Conservation (phyloP, 1,284 basidiomycete species). For the Heterobasidion parviporum region DNA sequence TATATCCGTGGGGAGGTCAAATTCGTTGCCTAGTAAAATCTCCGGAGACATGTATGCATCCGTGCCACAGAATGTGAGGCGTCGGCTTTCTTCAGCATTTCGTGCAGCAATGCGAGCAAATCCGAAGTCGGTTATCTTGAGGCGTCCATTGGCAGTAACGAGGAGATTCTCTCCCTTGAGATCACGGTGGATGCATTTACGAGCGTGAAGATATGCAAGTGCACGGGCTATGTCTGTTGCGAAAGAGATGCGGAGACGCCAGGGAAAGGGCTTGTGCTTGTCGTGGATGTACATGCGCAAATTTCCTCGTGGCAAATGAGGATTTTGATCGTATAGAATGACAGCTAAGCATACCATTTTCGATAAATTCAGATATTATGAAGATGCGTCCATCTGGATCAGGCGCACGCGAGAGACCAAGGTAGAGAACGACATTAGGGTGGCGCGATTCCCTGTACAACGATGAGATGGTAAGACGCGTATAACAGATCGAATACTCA, state of each 20-base stretch:
- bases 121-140: constrained; percentile 97
- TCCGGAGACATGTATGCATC: constrained; percentile 94
- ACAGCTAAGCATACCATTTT: constrained; percentile 44
- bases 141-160: constrained; percentile 84
- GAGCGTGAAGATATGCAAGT: constrained; percentile 93
- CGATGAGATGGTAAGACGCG: background rate
- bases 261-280: constrained; percentile 74
- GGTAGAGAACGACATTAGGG: constrained; percentile 91
- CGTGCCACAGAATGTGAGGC: constrained; percentile 94
- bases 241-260: constrained; percentile 88
- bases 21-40: constrained; percentile 85
- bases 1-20: constrained; percentile 90
- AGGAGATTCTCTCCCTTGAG: constrained; percentile 97
- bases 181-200: constrained; percentile 83
- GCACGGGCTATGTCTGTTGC: constrained; percentile 91
- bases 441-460: constrained; percentile 65
- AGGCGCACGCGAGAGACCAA: constrained; percentile 87
- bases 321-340: constrained; percentile 10
- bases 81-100: constrained; percentile 84
- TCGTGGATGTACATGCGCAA: constrained; percentile 83
- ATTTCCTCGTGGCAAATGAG: constrained; percentile 43
- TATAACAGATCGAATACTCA: constrained; percentile 16
- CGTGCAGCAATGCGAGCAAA: constrained; percentile 90
- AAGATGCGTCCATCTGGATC: constrained; percentile 77
- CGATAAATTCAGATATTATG: constrained; percentile 86